These are phyloP conservation scores for Talaromyces sp. DNA, from an alignment of 2,329 filamentous ascomycete species.

Conservation along the genomic window DNA sequence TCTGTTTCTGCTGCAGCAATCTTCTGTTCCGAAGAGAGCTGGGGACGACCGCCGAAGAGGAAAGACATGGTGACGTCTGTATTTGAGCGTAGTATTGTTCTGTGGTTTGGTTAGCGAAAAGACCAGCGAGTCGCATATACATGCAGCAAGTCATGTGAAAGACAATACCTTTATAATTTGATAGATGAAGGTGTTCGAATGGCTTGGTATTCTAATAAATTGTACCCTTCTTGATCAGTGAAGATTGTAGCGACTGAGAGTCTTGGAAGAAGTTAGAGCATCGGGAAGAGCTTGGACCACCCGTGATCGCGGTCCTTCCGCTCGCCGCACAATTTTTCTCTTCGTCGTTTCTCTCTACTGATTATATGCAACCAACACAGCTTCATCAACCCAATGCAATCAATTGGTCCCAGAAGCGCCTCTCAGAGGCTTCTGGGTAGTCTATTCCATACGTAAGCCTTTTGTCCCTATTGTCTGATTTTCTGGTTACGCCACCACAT, in stretches of 20 bases:
- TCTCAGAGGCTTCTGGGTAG: slow-evolving; percentile 31
- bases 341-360: slow-evolving; percentile 13
- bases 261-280: background rate
- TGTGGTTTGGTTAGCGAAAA: background rate
- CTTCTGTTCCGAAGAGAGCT: slow-evolving; percentile 94
- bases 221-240: background rate
- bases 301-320: background rate
- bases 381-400: slow-evolving; percentile 32
- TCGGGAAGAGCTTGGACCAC: slow-evolving; percentile 20
- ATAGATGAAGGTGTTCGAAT: background rate
- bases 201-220: background rate
- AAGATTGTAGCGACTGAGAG: background rate
- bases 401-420: slow-evolving; percentile 36
- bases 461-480: slow-evolving; percentile 9
- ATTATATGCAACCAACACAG: background rate
- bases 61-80: slow-evolving; percentile 57
- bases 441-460: slow-evolving; percentile 32
- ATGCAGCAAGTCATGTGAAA: too few species aligned
- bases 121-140: background rate
- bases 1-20: slow-evolving; percentile 94
- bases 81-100: background rate
- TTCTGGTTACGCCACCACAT: background rate
- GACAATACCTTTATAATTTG: slow-evolving; percentile 2
- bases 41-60: slow-evolving; percentile 68
- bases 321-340: slow-evolving; percentile 13